A percentile compares a stretch with the other conserved stretches of the same genome.
Conservation (phyloP, 116 monocot species). For the Phalaenopsis hybrid region DNA sequence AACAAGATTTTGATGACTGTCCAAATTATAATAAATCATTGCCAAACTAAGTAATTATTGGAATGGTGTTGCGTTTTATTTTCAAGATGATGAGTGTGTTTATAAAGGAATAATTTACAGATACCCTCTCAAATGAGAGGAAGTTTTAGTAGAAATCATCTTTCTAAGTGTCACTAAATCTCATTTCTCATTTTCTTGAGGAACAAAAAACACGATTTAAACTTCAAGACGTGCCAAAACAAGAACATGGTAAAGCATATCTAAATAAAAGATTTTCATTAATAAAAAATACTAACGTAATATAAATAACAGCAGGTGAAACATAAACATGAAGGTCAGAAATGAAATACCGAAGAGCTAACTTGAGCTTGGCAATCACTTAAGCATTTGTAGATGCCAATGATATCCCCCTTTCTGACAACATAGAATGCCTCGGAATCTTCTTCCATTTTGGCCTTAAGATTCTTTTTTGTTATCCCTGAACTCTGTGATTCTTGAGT, state of each 20-base stretch:
- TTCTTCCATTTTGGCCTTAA: constrained; percentile 13
- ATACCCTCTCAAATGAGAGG: neutral
- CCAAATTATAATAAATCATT: neutral
- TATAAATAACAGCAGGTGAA: too few species aligned
- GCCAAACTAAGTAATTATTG: neutral
- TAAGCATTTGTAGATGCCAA: constrained; percentile 59
- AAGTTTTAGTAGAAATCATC: neutral
- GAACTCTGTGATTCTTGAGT: constrained; percentile 6
- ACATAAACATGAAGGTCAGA: neutral
- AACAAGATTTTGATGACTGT: neutral
- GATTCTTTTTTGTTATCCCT: constrained; percentile 7
- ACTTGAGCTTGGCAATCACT: constrained; percentile 73
- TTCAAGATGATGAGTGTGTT: neutral
- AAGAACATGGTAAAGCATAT: too few species aligned
- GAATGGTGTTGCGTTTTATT: neutral
- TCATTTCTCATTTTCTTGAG: neutral
- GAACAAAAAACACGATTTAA: too few species aligned
- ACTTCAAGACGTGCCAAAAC: too few species aligned
- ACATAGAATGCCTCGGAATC: constrained; percentile 58
- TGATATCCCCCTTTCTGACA: constrained; percentile 61
- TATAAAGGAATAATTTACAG: neutral
- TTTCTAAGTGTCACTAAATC: neutral
- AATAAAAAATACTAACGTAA: too few species aligned
- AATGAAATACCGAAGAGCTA: constrained; percentile 48
- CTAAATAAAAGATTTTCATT: too few species aligned